Conservation (phyloP, 2,329 filamentous ascomycete genomes). For the Fusarium proliferatum region DNA sequence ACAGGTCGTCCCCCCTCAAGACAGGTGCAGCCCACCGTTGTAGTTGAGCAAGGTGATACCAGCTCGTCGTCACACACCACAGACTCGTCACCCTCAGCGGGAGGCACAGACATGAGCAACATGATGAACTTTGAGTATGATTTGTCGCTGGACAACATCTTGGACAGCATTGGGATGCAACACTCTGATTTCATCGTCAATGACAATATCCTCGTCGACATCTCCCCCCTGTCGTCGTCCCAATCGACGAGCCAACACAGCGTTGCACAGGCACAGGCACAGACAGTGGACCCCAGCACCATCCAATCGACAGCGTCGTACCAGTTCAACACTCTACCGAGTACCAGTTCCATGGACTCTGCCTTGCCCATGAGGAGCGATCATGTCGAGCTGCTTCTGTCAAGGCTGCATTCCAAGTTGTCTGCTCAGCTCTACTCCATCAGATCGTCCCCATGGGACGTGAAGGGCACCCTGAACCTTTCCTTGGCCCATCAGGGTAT, state of each 20-base stretch:
- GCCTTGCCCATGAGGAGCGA: not conserved
- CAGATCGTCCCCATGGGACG: not conserved
- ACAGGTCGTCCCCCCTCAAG: not conserved
- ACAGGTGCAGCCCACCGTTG: not conserved
- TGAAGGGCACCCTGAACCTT: slow-evolving; percentile 65
- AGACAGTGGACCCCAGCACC: not conserved
- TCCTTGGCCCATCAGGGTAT: slow-evolving; percentile 54
- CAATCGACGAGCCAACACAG: not conserved
- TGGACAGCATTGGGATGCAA: not conserved
- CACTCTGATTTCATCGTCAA: not conserved
- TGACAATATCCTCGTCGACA: not conserved
- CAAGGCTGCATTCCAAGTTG: not conserved
- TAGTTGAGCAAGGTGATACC: not conserved
- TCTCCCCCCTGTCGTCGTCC: not conserved
- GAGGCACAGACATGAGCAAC: not conserved
- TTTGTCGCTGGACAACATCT: not conserved
- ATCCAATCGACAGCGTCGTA: not conserved
- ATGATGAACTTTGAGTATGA: slow-evolving; percentile 2
- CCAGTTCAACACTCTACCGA: not conserved
- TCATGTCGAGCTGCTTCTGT: not conserved
- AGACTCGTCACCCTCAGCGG: not conserved
- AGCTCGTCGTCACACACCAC: slow-evolving; percentile 2
- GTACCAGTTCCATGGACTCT: not conserved
- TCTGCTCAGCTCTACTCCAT: slow-evolving; percentile 5
- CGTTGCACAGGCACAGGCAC: not conserved